Evolutionary conservation across 2,329 filamentous ascomycete species (phyloP).

Genomic region (Botryotinia narcissicola): DNA sequence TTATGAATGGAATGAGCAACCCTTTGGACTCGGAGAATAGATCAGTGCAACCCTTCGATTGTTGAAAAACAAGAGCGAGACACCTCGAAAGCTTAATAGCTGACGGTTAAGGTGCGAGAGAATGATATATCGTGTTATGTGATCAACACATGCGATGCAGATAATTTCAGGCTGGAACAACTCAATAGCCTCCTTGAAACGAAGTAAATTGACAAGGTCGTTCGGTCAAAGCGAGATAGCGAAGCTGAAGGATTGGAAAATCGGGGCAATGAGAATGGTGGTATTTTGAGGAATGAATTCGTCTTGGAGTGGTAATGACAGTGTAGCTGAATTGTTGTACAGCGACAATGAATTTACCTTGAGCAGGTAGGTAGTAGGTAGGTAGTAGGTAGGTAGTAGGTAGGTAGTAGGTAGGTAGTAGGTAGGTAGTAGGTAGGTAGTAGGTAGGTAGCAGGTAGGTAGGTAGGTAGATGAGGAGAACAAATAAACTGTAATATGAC

Average conservation of each 20-base stretch:
- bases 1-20: constrained; percentile 11
- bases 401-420: too few species aligned
- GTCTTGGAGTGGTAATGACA: constrained; percentile 10
- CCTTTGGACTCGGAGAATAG: constrained; percentile 12
- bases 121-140: background rate
- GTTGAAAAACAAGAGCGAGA: background rate
- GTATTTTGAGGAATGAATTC: background rate
- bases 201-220: constrained; percentile 11
- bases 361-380: background rate
- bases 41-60: constrained; percentile 9
- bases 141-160: constrained; percentile 14
- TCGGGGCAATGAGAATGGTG: background rate
- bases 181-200: constrained; percentile 17
- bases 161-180: constrained; percentile 13
- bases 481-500: background rate
- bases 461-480: background rate
- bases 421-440: background rate
- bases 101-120: background rate
- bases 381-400: too few species aligned
- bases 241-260: constrained; percentile 17
- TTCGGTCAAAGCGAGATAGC: constrained; percentile 21
- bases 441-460: background rate
- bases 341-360: constrained; percentile 17
- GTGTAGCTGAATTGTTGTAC: constrained; percentile 22
- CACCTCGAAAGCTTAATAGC: constrained; percentile 1